A percentile compares a stretch with the other conserved stretches of the same genome.
Conservation (phyloP, 371 early-diverging fungal species). For the Umbelopsis sp. region DNA sequence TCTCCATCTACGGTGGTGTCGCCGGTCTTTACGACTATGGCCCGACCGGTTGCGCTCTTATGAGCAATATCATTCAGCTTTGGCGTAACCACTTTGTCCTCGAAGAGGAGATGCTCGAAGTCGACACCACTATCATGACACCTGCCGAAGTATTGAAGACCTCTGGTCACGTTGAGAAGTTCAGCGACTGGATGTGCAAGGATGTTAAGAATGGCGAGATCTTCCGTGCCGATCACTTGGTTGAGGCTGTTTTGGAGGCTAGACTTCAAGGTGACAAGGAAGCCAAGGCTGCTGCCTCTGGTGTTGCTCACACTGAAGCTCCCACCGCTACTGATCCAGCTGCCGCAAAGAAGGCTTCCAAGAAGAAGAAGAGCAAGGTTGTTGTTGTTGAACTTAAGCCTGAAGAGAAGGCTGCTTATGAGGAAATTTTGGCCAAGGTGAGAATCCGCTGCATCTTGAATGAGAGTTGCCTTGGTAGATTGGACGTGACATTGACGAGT, state of each 20-base stretch:
- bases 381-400: conserved; percentile 73
- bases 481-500: neutral
- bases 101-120: conserved; percentile 99
- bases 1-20: conserved; percentile 94
- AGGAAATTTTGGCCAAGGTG: conserved; percentile 86
- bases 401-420: conserved; percentile 70
- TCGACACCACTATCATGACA: conserved; percentile 98
- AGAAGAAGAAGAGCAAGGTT: conserved; percentile 76
- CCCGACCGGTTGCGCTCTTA: conserved; percentile 95
- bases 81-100: conserved; percentile 98
- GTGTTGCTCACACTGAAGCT: conserved; percentile 34
- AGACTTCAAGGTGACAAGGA: conserved; percentile 84
- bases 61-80: conserved; percentile 90
- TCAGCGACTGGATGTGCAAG: conserved; percentile 98
- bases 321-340: conserved; percentile 46
- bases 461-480: no score
- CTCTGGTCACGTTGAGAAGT: conserved; percentile 99
- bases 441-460: neutral
- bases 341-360: conserved; percentile 58
- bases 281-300: conserved; percentile 64
- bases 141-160: conserved; percentile 98
- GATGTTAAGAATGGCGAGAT: conserved; percentile 95
- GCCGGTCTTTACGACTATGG: conserved; percentile 99
- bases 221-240: conserved; percentile 98
- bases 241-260: conserved; percentile 91